Conservation (phyloP, 2,329 filamentous ascomycete genomes). For the Colletotrichum kahawae region DNA sequence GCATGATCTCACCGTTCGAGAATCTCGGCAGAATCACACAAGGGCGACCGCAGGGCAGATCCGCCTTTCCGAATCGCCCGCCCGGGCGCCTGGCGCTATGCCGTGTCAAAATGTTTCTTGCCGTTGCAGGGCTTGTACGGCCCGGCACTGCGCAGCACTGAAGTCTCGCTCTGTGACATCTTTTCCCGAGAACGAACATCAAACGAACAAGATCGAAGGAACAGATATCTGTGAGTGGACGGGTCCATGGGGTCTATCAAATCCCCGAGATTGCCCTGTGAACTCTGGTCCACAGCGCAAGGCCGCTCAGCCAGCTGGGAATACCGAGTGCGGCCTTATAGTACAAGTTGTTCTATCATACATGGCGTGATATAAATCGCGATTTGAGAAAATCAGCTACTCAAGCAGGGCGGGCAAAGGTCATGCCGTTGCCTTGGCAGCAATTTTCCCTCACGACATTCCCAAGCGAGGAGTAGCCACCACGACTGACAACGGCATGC, state of each 20-base stretch:
- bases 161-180: neutral
- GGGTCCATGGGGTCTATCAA: neutral
- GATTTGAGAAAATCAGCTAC: neutral
- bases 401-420: neutral
- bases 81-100: neutral
- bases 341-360: slow-evolving; percentile 20
- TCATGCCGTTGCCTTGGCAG: neutral
- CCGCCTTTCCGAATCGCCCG: neutral
- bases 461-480: neutral
- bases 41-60: neutral
- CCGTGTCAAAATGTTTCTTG: neutral
- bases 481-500: neutral
- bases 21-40: slow-evolving; percentile 1
- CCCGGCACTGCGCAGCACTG: slow-evolving; percentile 3
- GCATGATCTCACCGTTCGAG: slow-evolving; percentile 9
- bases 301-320: neutral
- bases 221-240: neutral
- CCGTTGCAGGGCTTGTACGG: neutral
- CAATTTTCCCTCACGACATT: neutral
- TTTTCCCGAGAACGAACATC: neutral
- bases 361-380: neutral
- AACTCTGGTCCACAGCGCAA: neutral
- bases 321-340: neutral
- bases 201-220: neutral
- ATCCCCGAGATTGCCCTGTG: neutral